Evolutionary conservation across 768 basidiomycete species (phyloP).

Genomic region (Tylopilus sp.): DNA sequence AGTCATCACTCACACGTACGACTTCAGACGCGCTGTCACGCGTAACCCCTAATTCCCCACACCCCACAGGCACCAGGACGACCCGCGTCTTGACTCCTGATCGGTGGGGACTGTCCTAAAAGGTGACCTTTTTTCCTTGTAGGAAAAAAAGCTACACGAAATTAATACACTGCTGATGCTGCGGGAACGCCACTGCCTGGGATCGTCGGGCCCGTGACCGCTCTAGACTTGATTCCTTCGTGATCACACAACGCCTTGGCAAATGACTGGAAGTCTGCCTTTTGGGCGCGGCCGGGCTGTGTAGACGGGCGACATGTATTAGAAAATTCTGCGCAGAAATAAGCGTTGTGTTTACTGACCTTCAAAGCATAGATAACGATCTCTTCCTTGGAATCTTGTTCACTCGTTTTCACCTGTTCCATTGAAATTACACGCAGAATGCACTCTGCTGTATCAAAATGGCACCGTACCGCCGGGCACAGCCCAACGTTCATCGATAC

Average conservation of each 20-base stretch:
- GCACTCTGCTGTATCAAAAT: conserved; percentile 53
- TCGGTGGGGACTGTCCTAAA: conserved; percentile 8
- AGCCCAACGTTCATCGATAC: conserved; percentile 66
- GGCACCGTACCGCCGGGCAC: conserved; percentile 51
- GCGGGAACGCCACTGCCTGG: conserved; percentile 3
- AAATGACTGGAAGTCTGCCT: conserved; percentile 54
- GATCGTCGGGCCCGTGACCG: neutral
- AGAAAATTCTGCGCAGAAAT: neutral
- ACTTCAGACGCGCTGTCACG: conserved; percentile 6
- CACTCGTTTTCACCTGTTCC: conserved; percentile 38
- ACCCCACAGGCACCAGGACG: conserved; percentile 13
- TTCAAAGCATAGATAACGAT: conserved; percentile 64
- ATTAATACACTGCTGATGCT: conserved; percentile 1
- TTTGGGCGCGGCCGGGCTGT: conserved; percentile 40
- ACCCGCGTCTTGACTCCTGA: conserved; percentile 20
- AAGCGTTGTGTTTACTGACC: conserved; percentile 34
- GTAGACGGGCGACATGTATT: neutral
- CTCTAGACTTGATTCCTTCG: conserved; percentile 27
- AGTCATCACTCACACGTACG: conserved; percentile 1
- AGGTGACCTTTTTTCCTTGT: neutral
- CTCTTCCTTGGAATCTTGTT: conserved; percentile 32
- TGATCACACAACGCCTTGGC: conserved; percentile 42
- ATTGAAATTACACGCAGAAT: conserved; percentile 54
- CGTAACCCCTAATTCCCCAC: conserved; percentile 15
- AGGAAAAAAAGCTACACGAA: neutral